Evolutionary conservation across 345 rosid genomes (phyloP).

Genomic region (Citrus unshiu): DNA sequence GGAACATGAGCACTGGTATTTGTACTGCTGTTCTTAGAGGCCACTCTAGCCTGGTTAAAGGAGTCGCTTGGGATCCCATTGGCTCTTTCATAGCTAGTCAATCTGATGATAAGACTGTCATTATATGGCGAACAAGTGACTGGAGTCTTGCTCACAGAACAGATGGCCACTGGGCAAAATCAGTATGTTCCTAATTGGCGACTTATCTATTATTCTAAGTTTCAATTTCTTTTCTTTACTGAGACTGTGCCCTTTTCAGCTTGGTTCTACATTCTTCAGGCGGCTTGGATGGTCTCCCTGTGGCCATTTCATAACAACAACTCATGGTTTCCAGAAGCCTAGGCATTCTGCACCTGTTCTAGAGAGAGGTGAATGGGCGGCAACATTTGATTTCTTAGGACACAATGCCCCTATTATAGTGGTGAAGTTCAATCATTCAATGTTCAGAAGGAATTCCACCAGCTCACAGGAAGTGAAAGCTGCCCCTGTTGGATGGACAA

Average conservation of each 20-base stretch:
- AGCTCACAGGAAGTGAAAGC: slow-evolving; percentile 54
- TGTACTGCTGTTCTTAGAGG: slow-evolving; percentile 97
- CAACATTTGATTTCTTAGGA: slow-evolving; percentile 93
- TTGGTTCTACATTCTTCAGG: slow-evolving; percentile 97
- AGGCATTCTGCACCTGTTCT: slow-evolving; percentile 99
- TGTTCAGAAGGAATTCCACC: slow-evolving; percentile 60
- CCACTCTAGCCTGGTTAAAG: slow-evolving; percentile 95
- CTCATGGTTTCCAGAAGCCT: slow-evolving; percentile 99
- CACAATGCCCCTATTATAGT: slow-evolving; percentile 97
- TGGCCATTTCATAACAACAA: slow-evolving; percentile 96
- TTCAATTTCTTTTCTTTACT: slow-evolving; percentile 21
- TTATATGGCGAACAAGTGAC: slow-evolving; percentile 97
- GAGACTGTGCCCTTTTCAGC: slow-evolving; percentile 41
- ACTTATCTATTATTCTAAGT: slow-evolving; percentile 2
- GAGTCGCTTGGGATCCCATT: slow-evolving; percentile 98
- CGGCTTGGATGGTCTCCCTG: slow-evolving; percentile 99
- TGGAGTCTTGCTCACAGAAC: slow-evolving; percentile 98
- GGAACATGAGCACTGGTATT: slow-evolving; percentile 93
- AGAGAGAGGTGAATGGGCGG: slow-evolving; percentile 99
- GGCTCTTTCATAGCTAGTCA: slow-evolving; percentile 98
- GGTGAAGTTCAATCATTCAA: slow-evolving; percentile 94
- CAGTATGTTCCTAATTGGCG: slow-evolving; percentile 44
- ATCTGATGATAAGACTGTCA: slow-evolving; percentile 97
- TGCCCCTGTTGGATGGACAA: slow-evolving; percentile 72
- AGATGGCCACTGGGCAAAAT: slow-evolving; percentile 97